Base-by-base conservation (phyloP, 768 basidiomycete species). In the Amanita muscaria region DNA sequence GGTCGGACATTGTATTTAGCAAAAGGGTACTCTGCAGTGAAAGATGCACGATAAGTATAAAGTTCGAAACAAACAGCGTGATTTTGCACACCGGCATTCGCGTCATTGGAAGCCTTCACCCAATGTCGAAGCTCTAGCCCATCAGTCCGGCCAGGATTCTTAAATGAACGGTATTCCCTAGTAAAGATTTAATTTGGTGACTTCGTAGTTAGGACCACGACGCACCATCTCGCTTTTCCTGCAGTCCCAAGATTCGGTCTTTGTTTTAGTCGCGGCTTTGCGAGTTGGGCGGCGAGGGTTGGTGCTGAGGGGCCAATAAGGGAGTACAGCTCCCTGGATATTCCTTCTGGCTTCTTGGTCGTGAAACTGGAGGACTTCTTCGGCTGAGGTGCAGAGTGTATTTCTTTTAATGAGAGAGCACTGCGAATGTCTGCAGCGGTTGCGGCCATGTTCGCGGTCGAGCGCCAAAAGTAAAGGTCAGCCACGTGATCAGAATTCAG, bases 271-370 rank as follows among this genome's bases (percentile, higher is more conserved):
- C 81, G 79, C 27, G 88, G 87, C 59, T 88, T 87, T 21, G 83
- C 73, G 47, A 83, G 73, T 53, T 87, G 82, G 25, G 86, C 76
- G 0, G 81, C 83, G 39, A 98, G 73, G 2, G 85, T 80, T 0
- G 94, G 92, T 9, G 86, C 85, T 38, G 88, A 86, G 48, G 89
- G 81, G n/a, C 94, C 94, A 52, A 99, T 97, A 48, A 99, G 78
- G 1, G 87, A 82, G 65, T 87, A 97, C 2, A 99, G 73, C 62
- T 97, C 93, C 53, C 92, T 73, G 0, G 91, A 84, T 49, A 97
- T 92, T 15, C 94, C 93, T 15, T 91, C 88, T 3, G 88, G 88
- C 62, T 87, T 89, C 56, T 75, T 74, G 14, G 66, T 56, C 10
- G 69, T 56, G 2, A 64, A 14, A n/a, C 66, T 44, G 18, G 59